Evolutionary conservation across 768 basidiomycete species (phyloP).

Genomic region (Lactarius psammicola): DNA sequence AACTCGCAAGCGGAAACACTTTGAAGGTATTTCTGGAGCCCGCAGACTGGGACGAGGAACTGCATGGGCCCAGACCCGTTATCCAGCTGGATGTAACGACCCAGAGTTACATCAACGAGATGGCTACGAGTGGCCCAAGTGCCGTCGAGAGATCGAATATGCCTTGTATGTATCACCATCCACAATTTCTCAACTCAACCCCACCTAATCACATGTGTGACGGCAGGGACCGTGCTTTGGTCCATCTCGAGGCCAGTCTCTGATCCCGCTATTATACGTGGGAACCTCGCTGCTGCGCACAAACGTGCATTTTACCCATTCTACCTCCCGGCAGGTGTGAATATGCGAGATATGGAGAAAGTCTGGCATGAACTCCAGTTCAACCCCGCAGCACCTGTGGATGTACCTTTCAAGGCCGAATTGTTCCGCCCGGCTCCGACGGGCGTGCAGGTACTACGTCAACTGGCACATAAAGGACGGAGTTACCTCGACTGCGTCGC

Average conservation of each 20-base stretch:
- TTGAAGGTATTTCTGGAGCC: conserved; percentile 72
- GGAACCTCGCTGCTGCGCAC: conserved; percentile 36
- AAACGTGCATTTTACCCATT: conserved; percentile 48
- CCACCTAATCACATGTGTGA: background rate
- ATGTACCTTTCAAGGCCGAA: conserved; percentile 30
- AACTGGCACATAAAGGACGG: conserved; percentile 48
- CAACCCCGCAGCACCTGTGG: conserved; percentile 20
- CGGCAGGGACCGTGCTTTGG: conserved; percentile 63
- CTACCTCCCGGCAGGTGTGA: conserved; percentile 51
- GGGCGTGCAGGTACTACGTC: conserved; percentile 43
- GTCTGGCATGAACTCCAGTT: conserved; percentile 49
- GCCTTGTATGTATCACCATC: conserved; percentile 34
- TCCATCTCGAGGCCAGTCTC: conserved; percentile 44
- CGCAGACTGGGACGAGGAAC: conserved; percentile 43
- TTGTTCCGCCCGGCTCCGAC: conserved; percentile 40
- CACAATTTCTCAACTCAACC: conserved; percentile 2
- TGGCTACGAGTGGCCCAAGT: conserved; percentile 37
- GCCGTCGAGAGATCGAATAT: conserved; percentile 37
- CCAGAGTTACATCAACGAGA: conserved; percentile 45
- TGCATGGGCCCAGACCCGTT: conserved; percentile 41
- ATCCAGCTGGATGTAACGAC: conserved; percentile 56
- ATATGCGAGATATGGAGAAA: conserved; percentile 35
- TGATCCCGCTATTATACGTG: conserved; percentile 39
- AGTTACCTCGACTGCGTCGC: conserved; percentile 41
- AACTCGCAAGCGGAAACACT: conserved; percentile 40